Evolutionary conservation across 768 basidiomycete species (phyloP), one percentile per base, ranked within the genome.

Genomic region (Panellus pusillus): DNA sequence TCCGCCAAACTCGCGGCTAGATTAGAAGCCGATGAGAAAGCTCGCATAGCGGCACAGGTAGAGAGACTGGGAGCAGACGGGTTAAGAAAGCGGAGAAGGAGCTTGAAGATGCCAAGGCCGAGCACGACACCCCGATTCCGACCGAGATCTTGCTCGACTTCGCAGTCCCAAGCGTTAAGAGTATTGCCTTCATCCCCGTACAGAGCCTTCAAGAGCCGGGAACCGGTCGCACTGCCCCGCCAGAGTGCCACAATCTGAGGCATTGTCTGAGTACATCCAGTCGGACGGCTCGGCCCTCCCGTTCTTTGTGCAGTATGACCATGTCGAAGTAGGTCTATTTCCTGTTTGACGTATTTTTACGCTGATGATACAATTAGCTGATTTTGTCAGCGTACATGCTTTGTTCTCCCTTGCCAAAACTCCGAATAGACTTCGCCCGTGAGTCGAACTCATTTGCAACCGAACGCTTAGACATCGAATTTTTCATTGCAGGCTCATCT

Each of bases 241-340:
- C 42, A 55, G 57, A 11, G 50, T 67, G 13, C 57, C 65, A 4
- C 55, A 66, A 4, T 70, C 72, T 38, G 69, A 72, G 7, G 73
- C 75, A 7, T 74, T 97, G 18, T 74, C 79, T 51, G 74, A 75
- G 53, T 81, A 89, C 63, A 74, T 99, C 20, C 75, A 81, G 47
- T 66, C 72, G 3, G 93, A 97, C 61, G 87, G 86, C 3, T 66
- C 76, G 2, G 66, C 79, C 3, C 66, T 95, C 31, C 84, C 96
- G 6, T 95, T 93, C 73, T 95, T 94, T 66, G 83, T 96, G 9
- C 88, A 97, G 65, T 99, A 92, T 65, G 90, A 97, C 63, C 91
- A 95, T 68, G 93, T 96, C 44, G 82, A 93, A 75, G 94, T 90
- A 44, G n/a, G n/a, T 18, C 24, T 18, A 32, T 50, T 24, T 51